phyloP scores from a whole-genome alignment of 225 moss, liverwort and hornwort species.

The Pseudoscleropodium purum region DNA sequence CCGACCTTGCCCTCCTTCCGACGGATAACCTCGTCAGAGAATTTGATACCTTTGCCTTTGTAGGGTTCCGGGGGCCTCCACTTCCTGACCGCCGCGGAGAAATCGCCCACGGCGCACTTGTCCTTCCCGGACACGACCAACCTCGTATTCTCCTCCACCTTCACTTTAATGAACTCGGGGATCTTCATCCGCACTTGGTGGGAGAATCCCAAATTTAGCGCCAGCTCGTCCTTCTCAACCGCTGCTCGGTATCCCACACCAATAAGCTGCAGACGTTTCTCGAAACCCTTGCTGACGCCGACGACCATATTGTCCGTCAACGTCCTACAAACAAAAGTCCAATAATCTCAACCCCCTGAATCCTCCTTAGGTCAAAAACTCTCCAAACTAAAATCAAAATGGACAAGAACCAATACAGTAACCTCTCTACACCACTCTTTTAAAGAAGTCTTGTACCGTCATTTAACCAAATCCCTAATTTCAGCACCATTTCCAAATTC shows the following conservation, averaged over 20 bases:
- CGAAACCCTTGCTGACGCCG: constrained; percentile 84
- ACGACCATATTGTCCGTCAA: constrained; percentile 87
- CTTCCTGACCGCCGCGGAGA: constrained; percentile 73
- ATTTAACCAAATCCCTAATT: not conserved
- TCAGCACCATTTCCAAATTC: not conserved
- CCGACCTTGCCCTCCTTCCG: constrained; percentile 99
- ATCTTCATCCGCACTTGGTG: constrained; percentile 85
- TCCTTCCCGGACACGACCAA: constrained; percentile 79
- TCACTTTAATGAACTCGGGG: constrained; percentile 55
- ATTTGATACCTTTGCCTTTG: constrained; percentile 99
- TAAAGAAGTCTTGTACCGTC: not conserved
- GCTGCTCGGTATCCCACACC: constrained; percentile 91
- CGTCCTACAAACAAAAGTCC: constrained; percentile 37
- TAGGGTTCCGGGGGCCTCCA: constrained; percentile 99
- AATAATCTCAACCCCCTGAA: not conserved
- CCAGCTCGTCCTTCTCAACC: constrained; percentile 59
- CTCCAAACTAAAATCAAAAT: not conserved
- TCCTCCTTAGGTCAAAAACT: not conserved
- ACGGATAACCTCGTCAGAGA: constrained; percentile 75
- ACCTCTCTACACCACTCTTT: not conserved
- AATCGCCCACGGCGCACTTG: constrained; percentile 92
- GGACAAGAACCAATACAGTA: not conserved
- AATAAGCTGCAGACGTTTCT: constrained; percentile 83
- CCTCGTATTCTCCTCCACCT: constrained; percentile 84
- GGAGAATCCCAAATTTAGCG: constrained; percentile 85